Evolutionary conservation across 2,329 filamentous ascomycete genomes (phyloP), one percentile per base, ranked within the genome.

Genomic region (Nothophoma quercina): DNA sequence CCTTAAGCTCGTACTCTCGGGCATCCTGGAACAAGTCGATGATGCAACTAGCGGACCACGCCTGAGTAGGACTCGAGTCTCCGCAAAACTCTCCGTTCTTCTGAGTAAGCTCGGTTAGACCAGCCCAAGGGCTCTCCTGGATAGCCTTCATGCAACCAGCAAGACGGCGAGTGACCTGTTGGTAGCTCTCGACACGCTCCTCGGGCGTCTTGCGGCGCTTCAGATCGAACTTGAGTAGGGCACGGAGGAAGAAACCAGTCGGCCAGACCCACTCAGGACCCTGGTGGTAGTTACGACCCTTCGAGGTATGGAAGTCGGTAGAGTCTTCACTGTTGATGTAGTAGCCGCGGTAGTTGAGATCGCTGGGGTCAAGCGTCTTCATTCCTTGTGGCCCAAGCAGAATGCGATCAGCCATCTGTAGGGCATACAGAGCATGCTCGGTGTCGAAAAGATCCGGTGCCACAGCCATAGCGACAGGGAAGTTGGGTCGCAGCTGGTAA

Each of bases 201-300:
- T 90, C 84, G 4, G 77, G 71, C 1, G 81, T 85, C 57, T 83
- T 82, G 40, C 91, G 83, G 23, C 92, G 82, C 78, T 84, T 82
- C 41, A 98, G 78, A 71, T 97, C 92, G 68, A 98, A 98, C 73
- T 92, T 90, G 58, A 99, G 83, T 60, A 99, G 79, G 1, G 95
- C 95, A 40, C 96, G 87, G 18, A 97, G 81, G 81, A 96, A 99
- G 80, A 92, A 99, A 4, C 95, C 95, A 1, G 91, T 93, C 0
- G 93, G 96, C 95, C 95, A 99, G 19, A 97, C 79, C 95, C 95
- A 99, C 74, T 99, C 95, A 0, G 95, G 96, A 4, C 95, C 95
- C 74, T 98, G 93, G 75, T 99, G 95, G 77, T 99, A 99, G 76
- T 98, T 99, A 50, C 95, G 84, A 41, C 95, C 95, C 76, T 98